Percentiles rank a stretch among this genome's conserved stretches.
Evolutionary conservation across 148 eudicot species (phyloP).

Genomic region (Camellia sinensis): DNA sequence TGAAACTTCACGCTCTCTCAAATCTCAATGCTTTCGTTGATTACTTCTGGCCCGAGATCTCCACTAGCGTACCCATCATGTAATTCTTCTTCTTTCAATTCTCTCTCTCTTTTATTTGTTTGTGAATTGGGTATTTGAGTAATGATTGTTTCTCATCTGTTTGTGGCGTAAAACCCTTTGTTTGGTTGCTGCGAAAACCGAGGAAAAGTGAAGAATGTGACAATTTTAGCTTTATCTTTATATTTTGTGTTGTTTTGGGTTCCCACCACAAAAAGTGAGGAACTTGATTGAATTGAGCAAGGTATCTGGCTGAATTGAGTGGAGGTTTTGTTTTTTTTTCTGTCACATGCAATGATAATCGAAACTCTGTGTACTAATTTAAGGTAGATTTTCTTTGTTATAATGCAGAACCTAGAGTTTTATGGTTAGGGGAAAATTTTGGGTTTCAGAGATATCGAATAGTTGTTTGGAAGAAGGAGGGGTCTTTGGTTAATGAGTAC

Average conservation of each 20-base stretch:
- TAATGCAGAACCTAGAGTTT: not conserved
- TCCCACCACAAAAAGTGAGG: not conserved
- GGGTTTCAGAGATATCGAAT: not conserved
- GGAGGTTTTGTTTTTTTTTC: not conserved
- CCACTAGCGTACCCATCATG: conserved; percentile 76
- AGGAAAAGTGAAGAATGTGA: not conserved
- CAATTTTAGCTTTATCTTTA: not conserved
- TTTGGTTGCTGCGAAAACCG: not conserved
- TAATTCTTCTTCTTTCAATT: conserved; percentile 9
- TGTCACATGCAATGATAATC: no score
- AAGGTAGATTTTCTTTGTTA: not conserved
- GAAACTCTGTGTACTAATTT: not conserved
- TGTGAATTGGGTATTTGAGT: not conserved
- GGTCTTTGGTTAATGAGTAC: not conserved
- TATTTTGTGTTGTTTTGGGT: not conserved
- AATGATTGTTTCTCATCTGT: not conserved
- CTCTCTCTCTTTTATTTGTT: not conserved
- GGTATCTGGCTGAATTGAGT: not conserved
- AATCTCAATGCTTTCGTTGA: conserved; percentile 73
- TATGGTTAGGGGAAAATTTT: not conserved
- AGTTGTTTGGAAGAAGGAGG: not conserved
- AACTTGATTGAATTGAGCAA: not conserved
- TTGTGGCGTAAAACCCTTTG: not conserved
- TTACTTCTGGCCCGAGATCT: conserved; percentile 88
- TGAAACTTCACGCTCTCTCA: conserved; percentile 83